Conservation (phyloP, 441 rosid species). For the Erysimum cheiri region DNA sequence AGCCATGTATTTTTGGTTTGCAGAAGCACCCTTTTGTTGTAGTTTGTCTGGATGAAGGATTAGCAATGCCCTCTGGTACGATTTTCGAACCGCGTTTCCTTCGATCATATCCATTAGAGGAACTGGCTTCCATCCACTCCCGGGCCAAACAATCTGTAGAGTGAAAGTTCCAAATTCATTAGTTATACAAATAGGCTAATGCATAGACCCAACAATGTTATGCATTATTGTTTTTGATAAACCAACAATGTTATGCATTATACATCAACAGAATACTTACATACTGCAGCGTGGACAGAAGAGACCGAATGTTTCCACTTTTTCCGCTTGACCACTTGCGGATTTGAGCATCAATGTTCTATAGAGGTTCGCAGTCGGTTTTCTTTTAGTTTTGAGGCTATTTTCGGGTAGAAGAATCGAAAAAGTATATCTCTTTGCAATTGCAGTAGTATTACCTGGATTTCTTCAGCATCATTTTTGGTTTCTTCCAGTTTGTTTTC, state of each 20-base stretch:
- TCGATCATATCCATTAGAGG: conserved; percentile 91
- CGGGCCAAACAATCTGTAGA: conserved; percentile 89
- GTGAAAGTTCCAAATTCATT: neutral
- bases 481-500: conserved; percentile 49
- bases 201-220: neutral
- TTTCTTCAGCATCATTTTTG: conserved; percentile 49
- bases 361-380: conserved; percentile 30
- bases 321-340: conserved; percentile 85
- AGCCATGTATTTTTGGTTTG: conserved; percentile 78
- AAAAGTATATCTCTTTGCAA: conserved; percentile 11
- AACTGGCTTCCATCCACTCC: conserved; percentile 86
- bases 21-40: conserved; percentile 85
- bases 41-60: conserved; percentile 96
- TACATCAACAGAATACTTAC: conserved; percentile 53
- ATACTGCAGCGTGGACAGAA: conserved; percentile 87
- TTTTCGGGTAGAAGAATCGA: neutral
- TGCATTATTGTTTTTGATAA: neutral
- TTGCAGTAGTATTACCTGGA: conserved; percentile 54
- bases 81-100: conserved; percentile 85
- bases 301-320: conserved; percentile 89
- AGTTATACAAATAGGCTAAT: neutral
- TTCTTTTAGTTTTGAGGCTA: neutral
- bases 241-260: neutral
- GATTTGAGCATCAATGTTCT: conserved; percentile 74
- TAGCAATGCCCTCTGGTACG: conserved; percentile 90